A percentile compares a stretch with the other conserved stretches of the same genome.
Evolutionary conservation across 2,329 filamentous ascomycete genomes (phyloP).

Genomic region (Ophiocordyceps unilateralis): DNA sequence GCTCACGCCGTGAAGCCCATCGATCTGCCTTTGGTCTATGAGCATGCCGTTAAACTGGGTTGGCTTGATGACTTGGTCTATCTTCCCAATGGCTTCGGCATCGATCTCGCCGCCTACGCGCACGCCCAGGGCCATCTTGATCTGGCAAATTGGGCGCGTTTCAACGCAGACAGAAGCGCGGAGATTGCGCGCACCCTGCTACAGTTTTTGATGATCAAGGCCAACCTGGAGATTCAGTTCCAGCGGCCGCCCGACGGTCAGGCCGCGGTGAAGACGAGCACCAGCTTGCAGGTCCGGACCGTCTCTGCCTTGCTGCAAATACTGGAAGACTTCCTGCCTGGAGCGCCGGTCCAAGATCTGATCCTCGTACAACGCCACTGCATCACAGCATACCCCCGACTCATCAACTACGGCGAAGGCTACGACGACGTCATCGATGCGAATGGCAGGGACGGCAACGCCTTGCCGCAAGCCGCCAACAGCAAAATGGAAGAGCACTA

Average conservation of each 20-base stretch:
- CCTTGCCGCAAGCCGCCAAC: constrained; percentile 61
- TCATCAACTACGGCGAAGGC: constrained; percentile 93
- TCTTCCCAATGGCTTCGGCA: constrained; percentile 65
- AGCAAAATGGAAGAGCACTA: constrained; percentile 94
- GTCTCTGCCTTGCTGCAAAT: constrained; percentile 67
- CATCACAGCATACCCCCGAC: constrained; percentile 77
- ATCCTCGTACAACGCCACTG: constrained; percentile 72
- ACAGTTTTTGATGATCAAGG: constrained; percentile 73
- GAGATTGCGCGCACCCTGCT: constrained; percentile 56
- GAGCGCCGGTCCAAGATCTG: constrained; percentile 46
- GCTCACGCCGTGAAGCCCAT: constrained; percentile 61
- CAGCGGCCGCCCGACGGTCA: constrained; percentile 53
- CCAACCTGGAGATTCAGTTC: constrained; percentile 58
- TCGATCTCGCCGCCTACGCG: constrained; percentile 73
- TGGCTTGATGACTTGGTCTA: constrained; percentile 75
- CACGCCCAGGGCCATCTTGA: constrained; percentile 70
- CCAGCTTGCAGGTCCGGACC: constrained; percentile 69
- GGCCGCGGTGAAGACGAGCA: constrained; percentile 39
- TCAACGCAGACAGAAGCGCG: constrained; percentile 46
- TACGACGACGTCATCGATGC: constrained; percentile 81
- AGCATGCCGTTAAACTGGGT: constrained; percentile 59
- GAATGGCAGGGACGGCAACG: constrained; percentile 69
- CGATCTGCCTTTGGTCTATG: constrained; percentile 24
- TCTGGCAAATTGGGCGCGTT: constrained; percentile 62
- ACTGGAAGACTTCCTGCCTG: constrained; percentile 51